These are phyloP conservation scores for Madurella fahalii DNA, from an alignment of 2,329 filamentous ascomycete species.

Conservation along the genomic window DNA sequence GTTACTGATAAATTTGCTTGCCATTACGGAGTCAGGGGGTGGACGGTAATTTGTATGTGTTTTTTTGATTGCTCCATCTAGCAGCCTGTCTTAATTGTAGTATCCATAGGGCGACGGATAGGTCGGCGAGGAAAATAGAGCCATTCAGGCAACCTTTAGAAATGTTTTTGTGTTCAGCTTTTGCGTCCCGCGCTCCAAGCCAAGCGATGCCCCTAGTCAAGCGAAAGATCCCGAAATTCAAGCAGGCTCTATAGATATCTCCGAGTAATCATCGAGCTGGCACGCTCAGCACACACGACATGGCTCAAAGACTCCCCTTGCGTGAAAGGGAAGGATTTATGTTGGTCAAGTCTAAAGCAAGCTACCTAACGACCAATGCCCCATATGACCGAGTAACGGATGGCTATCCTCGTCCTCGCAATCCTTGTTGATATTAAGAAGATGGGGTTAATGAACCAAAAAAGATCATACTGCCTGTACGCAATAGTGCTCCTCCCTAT, in stretches of 20 bases:
- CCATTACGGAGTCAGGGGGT: no score
- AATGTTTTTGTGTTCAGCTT: not conserved
- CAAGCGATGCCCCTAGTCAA: no score
- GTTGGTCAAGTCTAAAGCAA: conserved; percentile 12
- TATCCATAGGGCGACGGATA: no score
- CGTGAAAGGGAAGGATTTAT: not conserved
- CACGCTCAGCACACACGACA: not conserved
- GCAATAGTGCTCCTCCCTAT: not conserved
- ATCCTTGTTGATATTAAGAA: conserved; percentile 14
- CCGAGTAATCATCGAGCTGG: not conserved
- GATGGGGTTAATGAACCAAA: conserved; percentile 11
- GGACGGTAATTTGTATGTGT: not conserved
- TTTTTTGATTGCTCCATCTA: not conserved
- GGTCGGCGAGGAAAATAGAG: not conserved
- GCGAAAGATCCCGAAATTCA: no score
- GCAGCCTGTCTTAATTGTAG: not conserved
- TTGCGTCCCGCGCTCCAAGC: no score
- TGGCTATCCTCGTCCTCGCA: conserved; percentile 1
- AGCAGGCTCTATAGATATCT: no score
- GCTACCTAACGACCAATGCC: conserved; percentile 19
- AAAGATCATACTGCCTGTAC: conserved; percentile 13
- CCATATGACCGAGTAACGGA: conserved; percentile 14
- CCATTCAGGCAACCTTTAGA: not conserved
- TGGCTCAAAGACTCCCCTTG: not conserved
- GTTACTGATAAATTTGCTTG: no score